phyloP scores from a whole-genome alignment of 208 protist genomes.

The Leishmania martiniquensis region DNA sequence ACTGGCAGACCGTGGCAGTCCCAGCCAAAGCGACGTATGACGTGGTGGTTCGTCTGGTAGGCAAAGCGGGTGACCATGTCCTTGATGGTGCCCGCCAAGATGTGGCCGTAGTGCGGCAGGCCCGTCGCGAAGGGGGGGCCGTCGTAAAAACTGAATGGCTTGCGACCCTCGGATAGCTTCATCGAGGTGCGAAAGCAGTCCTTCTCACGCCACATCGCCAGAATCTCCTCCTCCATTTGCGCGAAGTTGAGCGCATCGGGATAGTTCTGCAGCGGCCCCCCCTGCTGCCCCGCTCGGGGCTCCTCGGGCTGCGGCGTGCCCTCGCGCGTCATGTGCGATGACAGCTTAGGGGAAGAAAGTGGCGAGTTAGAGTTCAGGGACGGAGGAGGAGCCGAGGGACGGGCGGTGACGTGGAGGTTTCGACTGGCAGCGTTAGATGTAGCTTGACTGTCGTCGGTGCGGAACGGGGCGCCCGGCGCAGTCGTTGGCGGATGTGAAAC shows the following conservation, averaged over 20 bases:
- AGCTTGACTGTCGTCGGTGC: slow-evolving; percentile 7
- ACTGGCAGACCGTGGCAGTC: slow-evolving; percentile 99
- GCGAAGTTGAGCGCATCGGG: slow-evolving; percentile 92
- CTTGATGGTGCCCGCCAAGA: slow-evolving; percentile 99
- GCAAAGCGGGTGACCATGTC: slow-evolving; percentile 99
- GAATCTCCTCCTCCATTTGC: slow-evolving; percentile 94
- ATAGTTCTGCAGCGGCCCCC: slow-evolving; percentile 55
- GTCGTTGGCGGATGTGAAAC: slow-evolving; percentile 4
- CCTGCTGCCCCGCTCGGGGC: slow-evolving; percentile 8
- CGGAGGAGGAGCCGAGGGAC: slow-evolving; percentile 15
- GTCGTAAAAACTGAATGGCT: slow-evolving; percentile 98
- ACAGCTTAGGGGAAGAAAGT: not conserved
- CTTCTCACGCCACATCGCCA: slow-evolving; percentile 96
- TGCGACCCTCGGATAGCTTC: slow-evolving; percentile 91
- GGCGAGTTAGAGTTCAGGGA: not conserved
- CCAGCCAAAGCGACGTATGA: slow-evolving; percentile 99
- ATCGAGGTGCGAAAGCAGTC: slow-evolving; percentile 97
- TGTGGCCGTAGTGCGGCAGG: slow-evolving; percentile 99
- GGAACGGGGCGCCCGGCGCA: not conserved
- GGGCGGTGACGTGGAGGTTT: not conserved
- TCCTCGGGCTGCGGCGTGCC: slow-evolving; percentile 17
- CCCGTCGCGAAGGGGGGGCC: slow-evolving; percentile 99
- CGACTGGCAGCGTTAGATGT: slow-evolving; percentile 1
- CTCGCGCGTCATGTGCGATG: slow-evolving; percentile 21
- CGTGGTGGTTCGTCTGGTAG: slow-evolving; percentile 98